Evolutionary conservation across 768 basidiomycete species (phyloP).

Genomic region (Chalciporus piperatus): DNA sequence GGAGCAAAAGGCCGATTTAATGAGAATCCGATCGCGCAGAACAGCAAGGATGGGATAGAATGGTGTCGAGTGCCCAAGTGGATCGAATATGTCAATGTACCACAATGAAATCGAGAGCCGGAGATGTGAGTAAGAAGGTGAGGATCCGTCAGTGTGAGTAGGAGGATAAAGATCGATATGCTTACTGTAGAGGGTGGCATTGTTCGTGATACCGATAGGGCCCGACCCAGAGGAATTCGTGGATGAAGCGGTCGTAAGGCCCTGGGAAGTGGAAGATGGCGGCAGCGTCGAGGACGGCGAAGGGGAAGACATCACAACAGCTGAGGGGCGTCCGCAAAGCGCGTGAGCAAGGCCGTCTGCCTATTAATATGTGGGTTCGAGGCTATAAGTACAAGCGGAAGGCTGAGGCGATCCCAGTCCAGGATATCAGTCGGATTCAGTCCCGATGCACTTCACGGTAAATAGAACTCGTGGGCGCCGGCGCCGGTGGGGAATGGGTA

Average conservation of each 20-base stretch:
- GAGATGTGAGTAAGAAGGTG: conserved; percentile 11
- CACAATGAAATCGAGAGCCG: background rate
- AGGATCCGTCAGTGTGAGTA: conserved; percentile 18
- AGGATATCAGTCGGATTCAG: background rate
- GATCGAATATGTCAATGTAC: background rate
- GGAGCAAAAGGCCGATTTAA: conserved; percentile 1
- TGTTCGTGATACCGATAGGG: conserved; percentile 6
- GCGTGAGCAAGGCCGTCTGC: background rate
- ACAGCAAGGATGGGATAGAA: background rate
- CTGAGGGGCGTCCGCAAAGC: background rate
- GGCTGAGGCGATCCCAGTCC: background rate
- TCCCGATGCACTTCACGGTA: background rate
- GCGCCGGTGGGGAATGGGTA: background rate
- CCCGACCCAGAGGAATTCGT: background rate
- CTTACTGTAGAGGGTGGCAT: conserved; percentile 31
- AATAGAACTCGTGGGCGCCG: conserved; percentile 1
- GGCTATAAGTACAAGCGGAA: background rate
- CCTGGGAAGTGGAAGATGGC: background rate
- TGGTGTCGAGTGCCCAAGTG: background rate
- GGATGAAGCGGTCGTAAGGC: background rate
- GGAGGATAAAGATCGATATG: background rate
- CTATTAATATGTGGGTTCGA: conserved; percentile 20
- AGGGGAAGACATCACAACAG: conserved; percentile 12
- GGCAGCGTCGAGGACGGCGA: background rate
- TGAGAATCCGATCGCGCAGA: conserved; percentile 4